These are phyloP conservation scores for Zalerion maritima DNA, from an alignment of 495 filamentous ascomycete species.

Conservation along the genomic window DNA sequence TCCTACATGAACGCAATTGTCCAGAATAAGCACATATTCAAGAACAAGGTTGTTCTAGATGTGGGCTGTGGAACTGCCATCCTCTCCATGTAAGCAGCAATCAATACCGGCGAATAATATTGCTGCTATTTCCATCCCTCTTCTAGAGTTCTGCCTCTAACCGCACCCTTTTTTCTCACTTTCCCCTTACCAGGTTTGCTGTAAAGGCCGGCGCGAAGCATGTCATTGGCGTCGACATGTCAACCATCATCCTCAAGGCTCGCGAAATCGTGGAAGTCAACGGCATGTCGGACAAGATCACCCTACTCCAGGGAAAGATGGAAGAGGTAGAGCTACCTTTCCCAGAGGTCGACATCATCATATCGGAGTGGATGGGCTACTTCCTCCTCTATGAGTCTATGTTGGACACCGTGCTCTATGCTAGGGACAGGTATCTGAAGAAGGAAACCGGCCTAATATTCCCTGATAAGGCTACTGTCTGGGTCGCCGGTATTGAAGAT, in stretches of 20 bases:
- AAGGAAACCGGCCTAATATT: constrained; percentile 68
- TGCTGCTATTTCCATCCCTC: background rate
- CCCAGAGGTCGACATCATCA: constrained; percentile 80
- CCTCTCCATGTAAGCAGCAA: constrained; percentile 53
- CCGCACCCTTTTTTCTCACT: constrained; percentile 1
- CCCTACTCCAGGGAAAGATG: constrained; percentile 72
- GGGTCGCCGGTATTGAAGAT: constrained; percentile 73
- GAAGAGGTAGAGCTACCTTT: constrained; percentile 76
- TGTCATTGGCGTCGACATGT: constrained; percentile 89
- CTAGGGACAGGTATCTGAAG: constrained; percentile 68
- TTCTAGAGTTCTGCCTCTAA: background rate
- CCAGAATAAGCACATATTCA: constrained; percentile 82
- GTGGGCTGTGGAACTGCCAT: constrained; percentile 90
- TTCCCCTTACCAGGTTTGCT: constrained; percentile 45
- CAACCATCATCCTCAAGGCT: constrained; percentile 80
- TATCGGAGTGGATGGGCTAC: constrained; percentile 98
- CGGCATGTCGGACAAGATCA: constrained; percentile 64
- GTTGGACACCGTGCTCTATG: constrained; percentile 85
- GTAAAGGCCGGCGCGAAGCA: constrained; percentile 77
- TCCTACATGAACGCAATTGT: constrained; percentile 96
- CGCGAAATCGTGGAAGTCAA: constrained; percentile 74
- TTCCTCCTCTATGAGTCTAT: constrained; percentile 87
- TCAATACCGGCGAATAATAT: constrained; percentile 1
- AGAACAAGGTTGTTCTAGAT: constrained; percentile 80
- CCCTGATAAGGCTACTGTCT: constrained; percentile 78